Evolutionary conservation across 2,329 filamentous ascomycete species (phyloP).

Genomic region (Harringtonia lauricola): DNA sequence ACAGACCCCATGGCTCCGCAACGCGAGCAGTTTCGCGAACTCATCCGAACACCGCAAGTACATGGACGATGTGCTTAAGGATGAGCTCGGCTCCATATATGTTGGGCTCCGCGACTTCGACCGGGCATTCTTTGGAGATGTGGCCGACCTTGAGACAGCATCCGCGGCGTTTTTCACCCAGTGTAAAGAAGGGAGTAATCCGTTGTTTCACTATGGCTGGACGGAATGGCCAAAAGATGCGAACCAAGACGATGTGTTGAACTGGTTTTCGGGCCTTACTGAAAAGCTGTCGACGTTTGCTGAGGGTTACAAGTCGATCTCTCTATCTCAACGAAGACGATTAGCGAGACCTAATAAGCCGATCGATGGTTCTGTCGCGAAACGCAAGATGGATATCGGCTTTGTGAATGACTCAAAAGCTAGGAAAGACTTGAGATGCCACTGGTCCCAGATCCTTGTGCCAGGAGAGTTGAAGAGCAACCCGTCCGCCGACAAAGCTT

Average conservation of each 20-base stretch:
- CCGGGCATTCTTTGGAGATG: constrained; percentile 20
- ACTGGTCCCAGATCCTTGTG: neutral
- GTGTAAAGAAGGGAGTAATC: constrained; percentile 19
- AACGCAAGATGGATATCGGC: neutral
- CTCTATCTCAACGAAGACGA: constrained; percentile 13
- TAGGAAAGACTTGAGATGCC: neutral
- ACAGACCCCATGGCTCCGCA: constrained; percentile 20
- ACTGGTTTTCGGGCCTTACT: constrained; percentile 20
- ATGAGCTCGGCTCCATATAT: constrained; percentile 23
- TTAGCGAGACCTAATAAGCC: constrained; percentile 17
- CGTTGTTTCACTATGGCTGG: constrained; percentile 21
- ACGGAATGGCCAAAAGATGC: constrained; percentile 22
- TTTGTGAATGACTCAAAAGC: neutral
- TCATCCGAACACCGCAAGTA: constrained; percentile 23
- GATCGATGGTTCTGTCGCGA: constrained; percentile 13
- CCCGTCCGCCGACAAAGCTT: neutral
- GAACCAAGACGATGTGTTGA: constrained; percentile 22
- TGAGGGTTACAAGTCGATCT: constrained; percentile 12
- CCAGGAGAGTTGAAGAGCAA: neutral
- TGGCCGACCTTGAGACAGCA: constrained; percentile 19
- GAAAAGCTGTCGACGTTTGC: constrained; percentile 18
- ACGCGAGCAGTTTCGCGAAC: constrained; percentile 22
- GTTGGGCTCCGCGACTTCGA: constrained; percentile 22
- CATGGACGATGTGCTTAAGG: constrained; percentile 21
- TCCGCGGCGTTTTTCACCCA: constrained; percentile 24